A percentile compares a stretch with the other conserved stretches of the same genome.
Evolutionary conservation across 257 asterid species (phyloP).

Genomic region (Sherardia arvensis): DNA sequence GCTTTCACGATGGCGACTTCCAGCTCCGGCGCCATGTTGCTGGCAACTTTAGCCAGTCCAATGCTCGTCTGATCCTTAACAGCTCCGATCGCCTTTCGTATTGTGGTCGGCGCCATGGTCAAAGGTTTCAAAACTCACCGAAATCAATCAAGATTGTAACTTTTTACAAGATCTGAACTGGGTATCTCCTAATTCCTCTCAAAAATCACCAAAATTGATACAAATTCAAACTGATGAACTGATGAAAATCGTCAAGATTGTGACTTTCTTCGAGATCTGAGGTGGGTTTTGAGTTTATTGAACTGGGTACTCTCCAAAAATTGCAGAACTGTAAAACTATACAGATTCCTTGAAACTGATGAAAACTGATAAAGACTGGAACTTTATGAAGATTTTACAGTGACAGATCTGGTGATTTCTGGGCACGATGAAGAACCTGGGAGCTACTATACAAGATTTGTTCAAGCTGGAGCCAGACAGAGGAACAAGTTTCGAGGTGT

Average conservation of each 20-base stretch:
- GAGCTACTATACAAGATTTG: not conserved
- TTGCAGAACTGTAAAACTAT: not conserved
- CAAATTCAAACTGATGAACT: too few species aligned
- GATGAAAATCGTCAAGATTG: too few species aligned
- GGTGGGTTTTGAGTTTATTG: not conserved
- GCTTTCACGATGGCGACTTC: conserved; percentile 76
- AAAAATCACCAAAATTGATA: too few species aligned
- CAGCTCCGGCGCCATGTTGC: conserved; percentile 75
- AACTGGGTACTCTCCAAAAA: conserved; percentile 7
- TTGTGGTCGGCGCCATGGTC: conserved; percentile 63
- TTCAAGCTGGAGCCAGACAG: not conserved
- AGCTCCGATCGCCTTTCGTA: conserved; percentile 74
- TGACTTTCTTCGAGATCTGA: conserved; percentile 11
- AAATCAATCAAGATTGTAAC: not conserved
- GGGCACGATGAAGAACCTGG: not conserved
- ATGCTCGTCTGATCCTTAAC: conserved; percentile 83
- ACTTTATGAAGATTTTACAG: not conserved
- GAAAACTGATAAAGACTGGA: not conserved
- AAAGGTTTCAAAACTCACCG: not conserved
- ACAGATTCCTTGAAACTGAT: not conserved
- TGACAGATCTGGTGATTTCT: not conserved
- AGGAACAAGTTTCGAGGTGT: not conserved
- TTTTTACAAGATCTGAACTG: conserved; percentile 10
- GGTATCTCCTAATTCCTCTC: not conserved
- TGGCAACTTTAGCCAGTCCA: conserved; percentile 62